Evolutionary conservation across 2,329 filamentous ascomycete genomes (phyloP).

Genomic region (Aspergillus latus): DNA sequence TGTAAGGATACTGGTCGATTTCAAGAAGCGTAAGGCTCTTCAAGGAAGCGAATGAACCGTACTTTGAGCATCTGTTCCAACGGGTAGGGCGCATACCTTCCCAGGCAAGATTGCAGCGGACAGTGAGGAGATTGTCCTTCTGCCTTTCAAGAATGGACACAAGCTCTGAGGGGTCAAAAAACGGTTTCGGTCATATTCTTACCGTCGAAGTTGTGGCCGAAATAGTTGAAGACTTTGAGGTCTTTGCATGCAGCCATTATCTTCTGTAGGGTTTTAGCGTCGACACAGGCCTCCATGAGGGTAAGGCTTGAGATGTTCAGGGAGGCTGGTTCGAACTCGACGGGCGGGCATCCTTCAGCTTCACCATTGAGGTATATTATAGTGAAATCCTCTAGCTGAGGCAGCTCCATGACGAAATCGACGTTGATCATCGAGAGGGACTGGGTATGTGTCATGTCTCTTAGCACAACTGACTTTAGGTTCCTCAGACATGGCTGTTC

Average conservation of each 20-base stretch:
- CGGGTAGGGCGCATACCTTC: background rate
- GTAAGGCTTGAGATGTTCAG: slow-evolving; percentile 1
- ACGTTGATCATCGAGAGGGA: slow-evolving; percentile 2
- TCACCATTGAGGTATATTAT: background rate
- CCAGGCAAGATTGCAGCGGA: slow-evolving; percentile 3
- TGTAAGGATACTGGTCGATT: slow-evolving; percentile 7
- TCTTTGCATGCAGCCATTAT: slow-evolving; percentile 10
- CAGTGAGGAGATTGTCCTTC: background rate
- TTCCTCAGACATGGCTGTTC: background rate
- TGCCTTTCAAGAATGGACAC: background rate
- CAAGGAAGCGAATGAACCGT: slow-evolving; percentile 7
- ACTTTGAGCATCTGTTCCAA: slow-evolving; percentile 4
- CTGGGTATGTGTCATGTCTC: background rate
- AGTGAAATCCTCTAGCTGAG: slow-evolving; percentile 5
- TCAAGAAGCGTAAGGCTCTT: slow-evolving; percentile 4
- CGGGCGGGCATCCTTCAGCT: background rate
- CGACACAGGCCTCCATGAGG: background rate
- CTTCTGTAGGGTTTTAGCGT: background rate
- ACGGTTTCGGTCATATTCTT: background rate
- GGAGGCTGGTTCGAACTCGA: slow-evolving; percentile 1
- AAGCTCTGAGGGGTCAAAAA: slow-evolving; percentile 1
- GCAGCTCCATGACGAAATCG: slow-evolving; percentile 2
- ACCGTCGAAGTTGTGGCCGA: background rate
- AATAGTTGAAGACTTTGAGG: slow-evolving; percentile 2
- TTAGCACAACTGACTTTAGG: slow-evolving; percentile 2